These are phyloP conservation scores for Volvox carteri DNA, from an alignment of 163 green algal genomes.

Conservation along the genomic window DNA sequence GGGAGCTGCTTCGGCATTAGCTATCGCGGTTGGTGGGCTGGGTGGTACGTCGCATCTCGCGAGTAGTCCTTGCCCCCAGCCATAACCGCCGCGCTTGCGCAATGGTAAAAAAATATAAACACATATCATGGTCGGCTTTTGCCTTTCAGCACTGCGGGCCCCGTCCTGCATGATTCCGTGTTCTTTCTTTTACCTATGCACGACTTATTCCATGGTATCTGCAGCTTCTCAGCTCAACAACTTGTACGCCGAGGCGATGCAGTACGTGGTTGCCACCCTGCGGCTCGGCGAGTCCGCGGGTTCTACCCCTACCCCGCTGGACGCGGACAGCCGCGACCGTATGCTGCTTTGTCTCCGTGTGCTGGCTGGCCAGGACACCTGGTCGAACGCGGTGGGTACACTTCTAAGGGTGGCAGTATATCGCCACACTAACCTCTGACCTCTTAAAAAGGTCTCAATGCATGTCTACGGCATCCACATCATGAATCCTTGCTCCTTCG, in stretches of 20 bases:
- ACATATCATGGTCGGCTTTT: no score
- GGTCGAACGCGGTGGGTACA: conserved; percentile 46
- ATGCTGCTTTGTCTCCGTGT: conserved; percentile 89
- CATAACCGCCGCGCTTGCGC: no score
- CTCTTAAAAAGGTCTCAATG: no score
- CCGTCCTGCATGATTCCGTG: neutral
- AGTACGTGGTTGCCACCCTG: conserved; percentile 90
- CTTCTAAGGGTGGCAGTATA: neutral
- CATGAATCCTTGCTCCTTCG: neutral
- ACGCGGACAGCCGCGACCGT: conserved; percentile 91
- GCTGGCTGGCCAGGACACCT: conserved; percentile 64
- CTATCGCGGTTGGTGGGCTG: no score
- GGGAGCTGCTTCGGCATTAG: no score
- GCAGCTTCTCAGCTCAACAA: conserved; percentile 39
- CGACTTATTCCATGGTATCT: neutral
- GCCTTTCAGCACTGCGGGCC: no score
- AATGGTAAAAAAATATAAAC: no score
- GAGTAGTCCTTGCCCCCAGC: no score
- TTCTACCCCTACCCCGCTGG: conserved; percentile 78
- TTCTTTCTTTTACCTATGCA: no score
- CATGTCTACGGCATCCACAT: neutral
- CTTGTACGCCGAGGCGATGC: conserved; percentile 83
- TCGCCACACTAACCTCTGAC: neutral
- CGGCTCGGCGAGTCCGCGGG: conserved; percentile 81
- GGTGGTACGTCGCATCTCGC: no score